phyloP scores from a whole-genome alignment of 1,284 basidiomycete species.

The Fomitopsis pinicola region DNA sequence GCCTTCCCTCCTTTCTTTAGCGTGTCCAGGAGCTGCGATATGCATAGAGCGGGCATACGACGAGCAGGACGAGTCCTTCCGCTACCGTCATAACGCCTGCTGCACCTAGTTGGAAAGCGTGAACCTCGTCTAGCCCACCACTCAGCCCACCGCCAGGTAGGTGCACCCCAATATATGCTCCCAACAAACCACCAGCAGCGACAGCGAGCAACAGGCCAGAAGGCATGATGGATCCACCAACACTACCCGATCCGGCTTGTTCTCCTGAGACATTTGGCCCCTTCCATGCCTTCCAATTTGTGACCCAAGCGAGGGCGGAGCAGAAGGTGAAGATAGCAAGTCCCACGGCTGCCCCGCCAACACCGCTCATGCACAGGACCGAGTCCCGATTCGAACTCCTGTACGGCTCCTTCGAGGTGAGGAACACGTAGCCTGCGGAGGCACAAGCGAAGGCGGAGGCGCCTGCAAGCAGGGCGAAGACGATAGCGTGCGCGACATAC shows the following conservation, averaged over 20 bases:
- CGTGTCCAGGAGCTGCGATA: neutral
- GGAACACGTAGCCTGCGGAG: neutral
- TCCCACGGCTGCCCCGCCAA: neutral
- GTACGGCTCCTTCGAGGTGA: neutral
- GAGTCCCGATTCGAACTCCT: neutral
- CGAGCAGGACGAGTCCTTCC: neutral
- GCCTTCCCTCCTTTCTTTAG: neutral
- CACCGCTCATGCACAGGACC: neutral
- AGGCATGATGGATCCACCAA: neutral
- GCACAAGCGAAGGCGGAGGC: neutral
- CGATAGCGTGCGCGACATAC: neutral
- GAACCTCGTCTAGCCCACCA: neutral
- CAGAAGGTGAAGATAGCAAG: neutral
- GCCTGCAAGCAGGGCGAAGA: neutral
- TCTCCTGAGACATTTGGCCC: neutral
- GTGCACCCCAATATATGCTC: neutral
- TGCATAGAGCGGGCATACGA: neutral
- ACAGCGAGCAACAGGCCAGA: neutral
- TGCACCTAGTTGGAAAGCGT: neutral
- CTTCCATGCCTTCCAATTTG: neutral
- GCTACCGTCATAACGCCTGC: neutral
- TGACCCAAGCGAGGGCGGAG: neutral
- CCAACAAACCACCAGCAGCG: neutral
- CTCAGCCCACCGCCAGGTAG: neutral
- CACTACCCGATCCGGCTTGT: neutral